These are phyloP conservation scores for Fusarium equiseti DNA, from an alignment of 2,329 filamentous ascomycete species.

Conservation along the genomic window DNA sequence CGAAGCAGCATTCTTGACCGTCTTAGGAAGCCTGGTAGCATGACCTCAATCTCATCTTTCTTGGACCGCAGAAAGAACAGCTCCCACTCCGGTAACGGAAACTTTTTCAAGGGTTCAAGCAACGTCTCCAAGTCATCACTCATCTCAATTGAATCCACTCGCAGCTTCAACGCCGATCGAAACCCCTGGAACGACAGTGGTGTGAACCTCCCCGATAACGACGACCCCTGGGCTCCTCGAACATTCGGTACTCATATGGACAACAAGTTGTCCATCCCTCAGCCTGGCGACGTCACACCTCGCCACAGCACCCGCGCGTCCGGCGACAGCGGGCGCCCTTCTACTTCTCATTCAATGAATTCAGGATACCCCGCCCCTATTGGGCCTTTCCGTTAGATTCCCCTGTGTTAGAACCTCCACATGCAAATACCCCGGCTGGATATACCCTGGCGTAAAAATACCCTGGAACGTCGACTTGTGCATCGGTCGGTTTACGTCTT, in stretches of 20 bases:
- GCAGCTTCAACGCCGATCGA: slow-evolving; percentile 89
- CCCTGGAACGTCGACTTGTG: slow-evolving; percentile 60
- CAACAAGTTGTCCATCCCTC: slow-evolving; percentile 72
- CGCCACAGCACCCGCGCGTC: slow-evolving; percentile 86
- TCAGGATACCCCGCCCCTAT: slow-evolving; percentile 95
- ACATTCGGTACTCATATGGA: slow-evolving; percentile 75
- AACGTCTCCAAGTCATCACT: slow-evolving; percentile 95
- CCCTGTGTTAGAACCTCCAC: slow-evolving; percentile 60
- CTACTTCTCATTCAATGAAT: slow-evolving; percentile 93
- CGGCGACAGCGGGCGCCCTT: slow-evolving; percentile 90
- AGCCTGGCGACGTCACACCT: slow-evolving; percentile 84
- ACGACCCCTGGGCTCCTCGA: slow-evolving; percentile 74
- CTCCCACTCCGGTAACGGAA: slow-evolving; percentile 82
- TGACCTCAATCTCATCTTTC: slow-evolving; percentile 95
- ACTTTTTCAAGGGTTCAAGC: slow-evolving; percentile 91
- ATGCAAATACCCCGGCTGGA: slow-evolving; percentile 72
- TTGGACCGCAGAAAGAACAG: slow-evolving; percentile 95
- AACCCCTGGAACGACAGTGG: slow-evolving; percentile 99
- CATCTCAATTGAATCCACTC: slow-evolving; percentile 94
- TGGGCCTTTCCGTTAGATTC: slow-evolving; percentile 88
- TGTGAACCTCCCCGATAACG: slow-evolving; percentile 92
- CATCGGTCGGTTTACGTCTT: slow-evolving; percentile 61
- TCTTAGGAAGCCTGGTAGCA: slow-evolving; percentile 93
- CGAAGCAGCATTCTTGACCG: slow-evolving; percentile 89
- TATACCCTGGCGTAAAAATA: slow-evolving; percentile 75